Conservation (phyloP, 345 rosid species). For the Eucalyptus tenuipes region DNA sequence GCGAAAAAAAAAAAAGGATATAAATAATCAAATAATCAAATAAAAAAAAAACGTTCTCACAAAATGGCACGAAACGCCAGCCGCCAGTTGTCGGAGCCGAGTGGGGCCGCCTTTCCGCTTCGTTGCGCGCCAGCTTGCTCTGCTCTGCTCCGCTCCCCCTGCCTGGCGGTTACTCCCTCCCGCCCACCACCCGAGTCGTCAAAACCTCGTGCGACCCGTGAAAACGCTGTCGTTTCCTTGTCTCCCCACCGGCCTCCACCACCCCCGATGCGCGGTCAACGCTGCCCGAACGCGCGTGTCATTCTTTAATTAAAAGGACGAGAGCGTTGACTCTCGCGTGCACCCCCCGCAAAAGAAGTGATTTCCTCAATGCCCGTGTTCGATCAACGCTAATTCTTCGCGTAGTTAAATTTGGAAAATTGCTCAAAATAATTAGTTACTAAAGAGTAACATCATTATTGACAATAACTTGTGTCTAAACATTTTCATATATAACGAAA, state of each 20-base stretch:
- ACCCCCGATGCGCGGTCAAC: not conserved
- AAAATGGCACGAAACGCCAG: not conserved
- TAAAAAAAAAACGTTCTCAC: not conserved
- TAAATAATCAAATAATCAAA: not conserved
- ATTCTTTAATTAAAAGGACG: not conserved
- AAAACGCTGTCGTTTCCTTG: not conserved
- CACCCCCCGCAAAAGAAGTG: not conserved
- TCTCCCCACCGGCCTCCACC: not conserved
- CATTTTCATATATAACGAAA: fast-evolving
- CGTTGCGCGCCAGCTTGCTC: not conserved
- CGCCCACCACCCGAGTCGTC: not conserved
- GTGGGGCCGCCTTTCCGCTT: not conserved
- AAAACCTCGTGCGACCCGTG: not conserved
- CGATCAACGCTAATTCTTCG: not conserved
- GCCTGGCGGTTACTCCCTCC: not conserved
- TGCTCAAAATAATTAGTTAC: too few species aligned
- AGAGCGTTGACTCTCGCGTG: not conserved
- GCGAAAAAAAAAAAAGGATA: too few species aligned
- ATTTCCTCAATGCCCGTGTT: not conserved
- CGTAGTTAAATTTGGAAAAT: too few species aligned
- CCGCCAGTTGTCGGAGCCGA: not conserved
- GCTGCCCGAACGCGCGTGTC: not conserved
- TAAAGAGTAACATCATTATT: too few species aligned
- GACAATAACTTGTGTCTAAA: too few species aligned
- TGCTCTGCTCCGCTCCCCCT: not conserved